phyloP scores from a whole-genome alignment of 2,329 filamentous ascomycete species.

The Amylocarpus encephaloides region DNA sequence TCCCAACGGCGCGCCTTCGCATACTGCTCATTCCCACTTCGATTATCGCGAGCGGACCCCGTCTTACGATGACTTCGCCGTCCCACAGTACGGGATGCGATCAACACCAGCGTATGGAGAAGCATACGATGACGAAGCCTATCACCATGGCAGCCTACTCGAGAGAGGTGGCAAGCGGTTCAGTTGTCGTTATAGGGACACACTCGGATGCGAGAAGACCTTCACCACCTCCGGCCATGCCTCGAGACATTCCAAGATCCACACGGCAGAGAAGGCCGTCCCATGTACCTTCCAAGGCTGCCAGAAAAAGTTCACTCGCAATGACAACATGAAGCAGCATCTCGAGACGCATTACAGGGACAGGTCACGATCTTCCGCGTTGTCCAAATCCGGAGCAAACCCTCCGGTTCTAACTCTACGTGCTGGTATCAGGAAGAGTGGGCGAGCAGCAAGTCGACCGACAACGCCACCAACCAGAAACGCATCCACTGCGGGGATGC shows the following conservation, averaged over 20 bases:
- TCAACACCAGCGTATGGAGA: conserved; percentile 9
- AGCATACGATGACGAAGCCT: conserved; percentile 21
- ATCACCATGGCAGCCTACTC: conserved; percentile 8
- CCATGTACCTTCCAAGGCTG: conserved; percentile 62
- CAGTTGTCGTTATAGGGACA: conserved; percentile 66
- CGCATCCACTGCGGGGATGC: not conserved
- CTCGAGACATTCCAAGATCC: conserved; percentile 79
- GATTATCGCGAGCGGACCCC: conserved; percentile 26
- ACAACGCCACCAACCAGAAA: not conserved
- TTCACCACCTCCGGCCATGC: conserved; percentile 82
- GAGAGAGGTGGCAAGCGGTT: conserved; percentile 51
- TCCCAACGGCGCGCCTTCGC: conserved; percentile 13
- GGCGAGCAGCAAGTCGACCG: conserved; percentile 1
- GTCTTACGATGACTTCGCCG: conserved; percentile 10
- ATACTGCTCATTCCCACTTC: conserved; percentile 35
- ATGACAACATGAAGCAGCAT: conserved; percentile 86
- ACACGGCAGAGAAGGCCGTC: conserved; percentile 74
- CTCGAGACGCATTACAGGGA: conserved; percentile 69
- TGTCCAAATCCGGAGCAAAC: conserved; percentile 28
- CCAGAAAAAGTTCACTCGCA: conserved; percentile 73
- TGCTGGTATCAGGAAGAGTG: conserved; percentile 27
- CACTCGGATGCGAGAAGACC: conserved; percentile 66
- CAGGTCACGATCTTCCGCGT: conserved; percentile 22
- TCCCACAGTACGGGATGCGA: conserved; percentile 8
- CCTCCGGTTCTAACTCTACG: conserved; percentile 24